A percentile compares a stretch with the other conserved stretches of the same genome.
Conservation (phyloP, 345 rosid species). For the Excoecaria cochinchinensis region DNA sequence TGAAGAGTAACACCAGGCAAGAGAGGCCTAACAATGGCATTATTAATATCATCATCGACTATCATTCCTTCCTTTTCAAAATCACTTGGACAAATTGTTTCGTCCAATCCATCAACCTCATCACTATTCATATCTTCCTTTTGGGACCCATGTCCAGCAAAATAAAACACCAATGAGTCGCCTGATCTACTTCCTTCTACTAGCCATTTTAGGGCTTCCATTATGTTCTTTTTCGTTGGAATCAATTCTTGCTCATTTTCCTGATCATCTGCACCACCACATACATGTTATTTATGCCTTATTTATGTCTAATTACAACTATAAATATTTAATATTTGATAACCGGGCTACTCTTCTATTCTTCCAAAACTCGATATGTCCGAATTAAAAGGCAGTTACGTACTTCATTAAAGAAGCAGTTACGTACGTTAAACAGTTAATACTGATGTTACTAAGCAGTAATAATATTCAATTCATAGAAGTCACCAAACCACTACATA, state of each 20-base stretch:
- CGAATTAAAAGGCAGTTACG: too few species aligned
- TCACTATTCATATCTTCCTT: background rate
- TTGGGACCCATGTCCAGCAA: slow-evolving; percentile 10
- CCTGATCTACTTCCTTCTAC: slow-evolving; percentile 1
- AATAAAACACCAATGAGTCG: slow-evolving; percentile 20
- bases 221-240: slow-evolving; percentile 10
- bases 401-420: too few species aligned
- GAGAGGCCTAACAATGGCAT: slow-evolving; percentile 14
- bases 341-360: too few species aligned
- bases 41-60: slow-evolving; percentile 8
- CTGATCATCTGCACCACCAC: background rate
- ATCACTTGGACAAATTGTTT: slow-evolving; percentile 9
- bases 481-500: too few species aligned
- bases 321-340: too few species aligned
- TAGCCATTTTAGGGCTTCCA: slow-evolving; percentile 7
- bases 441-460: too few species aligned
- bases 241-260: background rate
- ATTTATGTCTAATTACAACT: too few species aligned
- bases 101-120: slow-evolving; percentile 15
- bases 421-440: too few species aligned
- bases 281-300: background rate
- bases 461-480: too few species aligned
- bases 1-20: slow-evolving; percentile 8
- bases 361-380: too few species aligned
- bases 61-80: background rate